Conservation (phyloP, 1,284 basidiomycete genomes). For the Stereum hirsutum region DNA sequence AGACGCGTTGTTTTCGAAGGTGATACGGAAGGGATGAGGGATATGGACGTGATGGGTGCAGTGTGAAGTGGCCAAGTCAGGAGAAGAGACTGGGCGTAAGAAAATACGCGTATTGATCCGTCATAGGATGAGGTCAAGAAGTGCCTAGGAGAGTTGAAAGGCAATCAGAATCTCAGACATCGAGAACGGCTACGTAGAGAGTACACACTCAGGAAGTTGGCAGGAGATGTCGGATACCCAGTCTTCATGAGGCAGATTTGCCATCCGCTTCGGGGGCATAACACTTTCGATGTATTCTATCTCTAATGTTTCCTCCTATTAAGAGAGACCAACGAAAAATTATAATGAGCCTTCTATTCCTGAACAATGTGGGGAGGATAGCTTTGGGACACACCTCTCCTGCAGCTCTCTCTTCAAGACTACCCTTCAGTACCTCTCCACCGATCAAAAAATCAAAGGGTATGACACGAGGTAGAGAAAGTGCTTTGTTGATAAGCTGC, state of each 20-base stretch:
- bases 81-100: conserved; percentile 53
- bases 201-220: conserved; percentile 54
- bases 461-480: conserved; percentile 65
- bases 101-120: conserved; percentile 65
- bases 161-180: background rate
- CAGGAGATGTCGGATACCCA: conserved; percentile 88
- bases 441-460: conserved; percentile 93
- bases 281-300: conserved; percentile 93
- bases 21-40: conserved; percentile 38
- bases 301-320: conserved; percentile 79
- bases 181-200: background rate
- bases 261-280: conserved; percentile 80
- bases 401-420: conserved; percentile 72
- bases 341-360: background rate
- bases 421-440: conserved; percentile 73
- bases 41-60: conserved; percentile 69
- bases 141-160: conserved; percentile 35
- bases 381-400: conserved; percentile 43
- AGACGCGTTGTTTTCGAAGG: conserved; percentile 26
- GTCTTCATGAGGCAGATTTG: conserved; percentile 82
- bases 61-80: conserved; percentile 43
- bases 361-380: background rate
- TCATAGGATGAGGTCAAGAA: conserved; percentile 81
- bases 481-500: conserved; percentile 93
- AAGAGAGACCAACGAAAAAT: background rate